Percentiles rank a stretch among this genome's conserved stretches.
These are phyloP conservation scores for Cutaneotrichosporon sp. DNA, from an alignment of 1,284 basidiomycete genomes.

Conservation along the genomic window DNA sequence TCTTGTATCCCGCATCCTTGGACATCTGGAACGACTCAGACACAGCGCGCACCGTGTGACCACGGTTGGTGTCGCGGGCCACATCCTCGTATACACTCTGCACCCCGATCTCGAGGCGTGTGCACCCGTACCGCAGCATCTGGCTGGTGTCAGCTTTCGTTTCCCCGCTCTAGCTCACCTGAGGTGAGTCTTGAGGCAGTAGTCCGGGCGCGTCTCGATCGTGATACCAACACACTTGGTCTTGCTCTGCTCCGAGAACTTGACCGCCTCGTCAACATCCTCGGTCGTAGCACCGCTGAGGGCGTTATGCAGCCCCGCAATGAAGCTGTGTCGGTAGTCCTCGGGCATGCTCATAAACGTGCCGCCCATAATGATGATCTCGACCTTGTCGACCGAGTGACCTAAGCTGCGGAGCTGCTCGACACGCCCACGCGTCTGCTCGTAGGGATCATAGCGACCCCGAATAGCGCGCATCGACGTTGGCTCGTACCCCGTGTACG, in stretches of 20 bases:
- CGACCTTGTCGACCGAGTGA: constrained; percentile 97
- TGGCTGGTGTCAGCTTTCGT: constrained; percentile 60
- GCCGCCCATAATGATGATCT: constrained; percentile 99
- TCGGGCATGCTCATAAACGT: constrained; percentile 99
- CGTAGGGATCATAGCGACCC: constrained; percentile 97
- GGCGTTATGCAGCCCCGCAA: constrained; percentile 96
- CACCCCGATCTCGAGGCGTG: constrained; percentile 95
- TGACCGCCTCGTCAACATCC: constrained; percentile 97
- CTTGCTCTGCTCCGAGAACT: constrained; percentile 93
- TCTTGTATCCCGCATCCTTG: constrained; percentile 99
- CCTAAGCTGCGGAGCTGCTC: constrained; percentile 93
- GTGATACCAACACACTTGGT: constrained; percentile 99
- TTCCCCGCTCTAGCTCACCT: constrained; percentile 56
- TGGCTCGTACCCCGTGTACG: constrained; percentile 95
- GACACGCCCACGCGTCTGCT: constrained; percentile 91
- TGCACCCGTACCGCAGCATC: constrained; percentile 99
- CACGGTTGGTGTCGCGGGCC: constrained; percentile 95
- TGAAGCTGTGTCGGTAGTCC: constrained; percentile 88
- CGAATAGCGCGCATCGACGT: constrained; percentile 99
- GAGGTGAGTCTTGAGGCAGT: constrained; percentile 94
- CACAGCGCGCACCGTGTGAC: constrained; percentile 96
- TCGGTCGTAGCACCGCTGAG: constrained; percentile 90
- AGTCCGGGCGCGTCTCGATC: constrained; percentile 97
- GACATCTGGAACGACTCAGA: constrained; percentile 97
- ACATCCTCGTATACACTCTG: constrained; percentile 99